phyloP scores from a whole-genome alignment of 1,284 basidiomycete genomes.

The Trichosporon faecale region DNA sequence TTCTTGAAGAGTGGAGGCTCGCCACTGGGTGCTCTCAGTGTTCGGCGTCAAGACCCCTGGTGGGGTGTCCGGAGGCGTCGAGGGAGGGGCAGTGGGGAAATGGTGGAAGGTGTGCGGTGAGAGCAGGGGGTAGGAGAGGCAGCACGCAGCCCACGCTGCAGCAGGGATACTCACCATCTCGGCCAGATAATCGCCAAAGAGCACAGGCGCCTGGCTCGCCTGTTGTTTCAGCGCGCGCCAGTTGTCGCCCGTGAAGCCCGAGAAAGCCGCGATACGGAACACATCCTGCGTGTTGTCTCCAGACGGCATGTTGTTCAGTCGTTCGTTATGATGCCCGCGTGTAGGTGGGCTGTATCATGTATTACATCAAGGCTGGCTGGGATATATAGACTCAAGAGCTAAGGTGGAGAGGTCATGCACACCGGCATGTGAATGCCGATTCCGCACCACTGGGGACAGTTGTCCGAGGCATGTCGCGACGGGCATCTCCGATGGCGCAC shows the following conservation, averaged over 20 bases:
- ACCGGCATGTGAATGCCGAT: no score
- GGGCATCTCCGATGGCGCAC: background rate
- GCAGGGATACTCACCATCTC: constrained; percentile 20
- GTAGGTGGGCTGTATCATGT: background rate
- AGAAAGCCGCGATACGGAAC: constrained; percentile 28
- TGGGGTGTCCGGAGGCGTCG: no score
- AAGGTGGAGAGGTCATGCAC: background rate
- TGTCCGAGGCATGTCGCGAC: background rate
- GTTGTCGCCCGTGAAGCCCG: constrained; percentile 18
- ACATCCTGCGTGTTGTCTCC: constrained; percentile 3
- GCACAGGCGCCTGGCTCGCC: constrained; percentile 16
- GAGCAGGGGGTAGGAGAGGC: no score
- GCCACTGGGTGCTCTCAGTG: no score
- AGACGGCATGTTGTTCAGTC: background rate
- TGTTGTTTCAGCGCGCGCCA: constrained; percentile 18
- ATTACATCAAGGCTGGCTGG: background rate
- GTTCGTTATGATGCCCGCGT: background rate
- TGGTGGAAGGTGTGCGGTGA: no score
- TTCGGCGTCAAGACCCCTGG: no score
- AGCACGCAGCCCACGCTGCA: no score
- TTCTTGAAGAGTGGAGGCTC: no score
- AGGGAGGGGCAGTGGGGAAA: background rate
- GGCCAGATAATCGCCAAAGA: constrained; percentile 29
- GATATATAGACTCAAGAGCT: background rate
- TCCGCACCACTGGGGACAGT: background rate